A percentile compares a stretch with the other conserved stretches of the same genome.
phyloP scores from a whole-genome alignment of 139 green algal species.

The Dunaliella sp. region DNA sequence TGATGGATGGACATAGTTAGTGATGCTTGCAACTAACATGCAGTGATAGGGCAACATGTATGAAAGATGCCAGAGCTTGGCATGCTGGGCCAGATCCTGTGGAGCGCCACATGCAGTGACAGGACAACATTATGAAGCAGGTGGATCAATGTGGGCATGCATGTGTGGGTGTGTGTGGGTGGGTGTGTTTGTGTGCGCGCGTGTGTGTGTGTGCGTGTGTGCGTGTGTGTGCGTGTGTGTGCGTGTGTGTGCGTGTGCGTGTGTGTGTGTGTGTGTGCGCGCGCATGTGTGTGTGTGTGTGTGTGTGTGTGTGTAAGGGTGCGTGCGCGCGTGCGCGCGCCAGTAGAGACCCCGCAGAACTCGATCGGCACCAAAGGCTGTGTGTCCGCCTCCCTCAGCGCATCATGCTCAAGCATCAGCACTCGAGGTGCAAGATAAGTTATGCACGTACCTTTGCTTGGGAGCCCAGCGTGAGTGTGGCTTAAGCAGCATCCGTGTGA shows the following conservation, averaged over 20 bases:
- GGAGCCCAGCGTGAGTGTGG: no score
- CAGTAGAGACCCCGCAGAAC: no score
- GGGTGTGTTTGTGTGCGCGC: not conserved
- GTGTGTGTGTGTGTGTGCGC: conserved; percentile 15
- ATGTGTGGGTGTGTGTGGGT: not conserved
- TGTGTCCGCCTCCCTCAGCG: no score
- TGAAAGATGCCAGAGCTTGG: not conserved
- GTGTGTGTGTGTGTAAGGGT: not conserved
- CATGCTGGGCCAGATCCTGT: not conserved
- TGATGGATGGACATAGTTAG: no score
- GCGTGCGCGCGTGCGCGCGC: not conserved
- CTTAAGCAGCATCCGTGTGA: no score
- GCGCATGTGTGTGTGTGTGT: not conserved
- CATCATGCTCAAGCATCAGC: no score
- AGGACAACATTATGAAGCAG: not conserved
- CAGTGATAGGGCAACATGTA: not conserved
- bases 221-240: not conserved
- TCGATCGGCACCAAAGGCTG: no score
- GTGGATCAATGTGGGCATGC: not conserved
- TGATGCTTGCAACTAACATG: no score
- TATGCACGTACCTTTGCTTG: no score
- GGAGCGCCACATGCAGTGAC: not conserved
- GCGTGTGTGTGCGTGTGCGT: not conserved
- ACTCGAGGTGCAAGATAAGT: no score
- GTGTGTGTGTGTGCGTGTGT: conserved; percentile 1